Evolutionary conservation across 139 green algal species (phyloP).

Genomic region (Tetraselmis striata): DNA sequence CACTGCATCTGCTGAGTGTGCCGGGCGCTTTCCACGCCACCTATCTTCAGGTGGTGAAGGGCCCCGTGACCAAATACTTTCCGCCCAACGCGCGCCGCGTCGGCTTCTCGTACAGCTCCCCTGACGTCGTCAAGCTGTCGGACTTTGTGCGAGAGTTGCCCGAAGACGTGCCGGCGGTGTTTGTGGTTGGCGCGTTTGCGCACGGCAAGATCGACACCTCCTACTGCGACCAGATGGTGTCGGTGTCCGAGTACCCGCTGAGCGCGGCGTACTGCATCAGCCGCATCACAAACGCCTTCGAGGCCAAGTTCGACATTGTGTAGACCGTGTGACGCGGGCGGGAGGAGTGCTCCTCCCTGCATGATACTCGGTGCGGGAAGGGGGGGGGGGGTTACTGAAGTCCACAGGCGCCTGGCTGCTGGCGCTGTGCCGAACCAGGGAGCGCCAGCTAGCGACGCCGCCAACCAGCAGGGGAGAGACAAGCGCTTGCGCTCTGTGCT

Average conservation of each 20-base stretch:
- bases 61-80: constrained; percentile 79
- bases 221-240: constrained; percentile 80
- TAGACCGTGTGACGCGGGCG: too few species aligned
- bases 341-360: too few species aligned
- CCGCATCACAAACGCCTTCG: constrained; percentile 83
- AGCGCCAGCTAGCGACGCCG: too few species aligned
- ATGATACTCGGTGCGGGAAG: too few species aligned
- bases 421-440: too few species aligned
- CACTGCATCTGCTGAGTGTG: too few species aligned
- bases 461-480: too few species aligned
- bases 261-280: constrained; percentile 78
- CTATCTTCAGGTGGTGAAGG: constrained; percentile 77
- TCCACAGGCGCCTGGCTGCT: too few species aligned
- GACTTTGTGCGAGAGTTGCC: constrained; percentile 40
- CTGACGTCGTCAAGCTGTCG: constrained; percentile 44
- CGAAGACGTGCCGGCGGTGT: constrained; percentile 56
- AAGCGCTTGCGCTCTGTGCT: too few species aligned
- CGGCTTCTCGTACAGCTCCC: constrained; percentile 71
- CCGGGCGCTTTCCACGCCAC: too few species aligned
- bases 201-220: constrained; percentile 82
- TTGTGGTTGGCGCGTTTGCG: constrained; percentile 88
- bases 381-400: too few species aligned
- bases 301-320: constrained; percentile 82
- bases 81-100: constrained; percentile 58
- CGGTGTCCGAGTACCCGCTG: constrained; percentile 86